These are phyloP conservation scores for Argentina anserina DNA, from an alignment of 306 rosid species.

Conservation along the genomic window DNA sequence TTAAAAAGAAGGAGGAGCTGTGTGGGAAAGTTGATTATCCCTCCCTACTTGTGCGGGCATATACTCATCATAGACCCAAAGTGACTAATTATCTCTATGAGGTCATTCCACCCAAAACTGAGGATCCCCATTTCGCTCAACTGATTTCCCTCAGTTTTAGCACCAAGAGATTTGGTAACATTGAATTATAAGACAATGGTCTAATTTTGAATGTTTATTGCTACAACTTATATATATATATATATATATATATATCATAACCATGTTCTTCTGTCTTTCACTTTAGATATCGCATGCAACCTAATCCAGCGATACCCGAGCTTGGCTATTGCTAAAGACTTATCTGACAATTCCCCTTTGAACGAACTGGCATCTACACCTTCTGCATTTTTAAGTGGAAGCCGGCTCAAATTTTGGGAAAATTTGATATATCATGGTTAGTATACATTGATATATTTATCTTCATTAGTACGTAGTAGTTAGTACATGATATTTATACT, in stretches of 20 bases:
- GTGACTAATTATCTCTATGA: neutral
- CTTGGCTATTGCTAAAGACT: neutral
- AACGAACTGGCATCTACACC: neutral
- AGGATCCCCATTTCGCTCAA: neutral
- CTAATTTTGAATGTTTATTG: neutral
- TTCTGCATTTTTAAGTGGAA: neutral
- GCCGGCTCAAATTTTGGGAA: neutral
- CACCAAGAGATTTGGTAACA: neutral
- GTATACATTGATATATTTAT: too few relatives aligned
- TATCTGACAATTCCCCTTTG: neutral
- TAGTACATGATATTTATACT: too few relatives aligned
- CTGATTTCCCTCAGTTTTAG: neutral
- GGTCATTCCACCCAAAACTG: neutral
- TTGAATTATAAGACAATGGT: neutral
- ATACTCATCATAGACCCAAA: accelerated
- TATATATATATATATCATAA: too few relatives aligned
- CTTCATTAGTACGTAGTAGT: too few relatives aligned
- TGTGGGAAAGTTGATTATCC: neutral
- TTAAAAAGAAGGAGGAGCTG: neutral
- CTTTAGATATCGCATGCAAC: neutral
- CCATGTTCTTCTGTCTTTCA: too few relatives aligned
- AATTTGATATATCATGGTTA: neutral
- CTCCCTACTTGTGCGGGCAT: neutral
- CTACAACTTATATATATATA: too few relatives aligned
- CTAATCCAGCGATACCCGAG: neutral